Base-by-base conservation (phyloP, 208 protist species). In the Strigomonas oncopelti region DNA sequence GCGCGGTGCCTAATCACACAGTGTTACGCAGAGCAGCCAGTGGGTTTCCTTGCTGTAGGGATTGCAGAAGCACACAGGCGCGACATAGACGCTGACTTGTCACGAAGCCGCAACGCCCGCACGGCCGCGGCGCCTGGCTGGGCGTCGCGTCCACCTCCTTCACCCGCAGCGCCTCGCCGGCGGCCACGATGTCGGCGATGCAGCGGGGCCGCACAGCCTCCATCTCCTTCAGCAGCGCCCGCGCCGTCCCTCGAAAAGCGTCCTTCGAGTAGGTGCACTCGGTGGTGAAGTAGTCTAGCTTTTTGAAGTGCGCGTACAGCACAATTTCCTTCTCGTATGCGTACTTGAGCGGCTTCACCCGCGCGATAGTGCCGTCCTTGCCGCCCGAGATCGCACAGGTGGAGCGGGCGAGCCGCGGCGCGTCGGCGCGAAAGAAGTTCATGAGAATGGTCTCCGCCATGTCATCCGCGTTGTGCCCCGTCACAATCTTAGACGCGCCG, bases 391-490 rank as follows among this genome's bases (percentile, higher is more conserved):
- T 67, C 32, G 67, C 80, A 31, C 52, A 77, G 55, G 84, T 89
- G 80, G 96, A 98, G n/a, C 96, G 87, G 24, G 86, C 72, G 54
- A 99, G 77, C 27, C 97, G 92, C 36, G 92, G 83, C 25, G 93
- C 83, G 71, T 99, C 98, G 18, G 92, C 95, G 52, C 98, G 91
- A 20, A 99, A 81, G 9, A 96, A 68, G 69, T 99, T 99, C 93
- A 99, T 98, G 14, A 99, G 78, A 55, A 99, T 91, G 38, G 98
- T 99, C 71, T 99, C 98, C 28, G 98, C 98, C 42, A 95, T 84
- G 73, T 99, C 98, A 69, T 99, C 98, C 1, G 97, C 98, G 85
- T 99, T 99, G 78, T 99, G 98, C 14, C 98, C 98, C 1, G 97
- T 98, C 0, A 92, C 98, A 52, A 99, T 96, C 56, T 97, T 96